These are phyloP conservation scores for Mortierella sp. DNA, from an alignment of 371 early-diverging fungal species.

Conservation along the genomic window DNA sequence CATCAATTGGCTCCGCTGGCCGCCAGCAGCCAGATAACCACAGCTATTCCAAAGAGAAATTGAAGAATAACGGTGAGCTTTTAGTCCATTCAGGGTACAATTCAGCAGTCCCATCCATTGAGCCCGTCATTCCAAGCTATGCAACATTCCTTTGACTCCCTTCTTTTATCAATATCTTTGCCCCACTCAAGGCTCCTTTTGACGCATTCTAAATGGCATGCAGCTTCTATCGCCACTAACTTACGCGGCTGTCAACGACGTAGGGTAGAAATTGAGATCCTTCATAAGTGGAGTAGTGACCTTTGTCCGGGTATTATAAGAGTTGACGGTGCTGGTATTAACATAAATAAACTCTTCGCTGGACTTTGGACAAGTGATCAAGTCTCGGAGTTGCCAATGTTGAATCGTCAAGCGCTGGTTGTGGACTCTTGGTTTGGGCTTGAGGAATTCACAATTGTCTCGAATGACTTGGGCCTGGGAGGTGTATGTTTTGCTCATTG, in stretches of 20 bases:
- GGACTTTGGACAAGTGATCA: slow-evolving; percentile 77
- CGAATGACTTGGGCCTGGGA: slow-evolving; percentile 42
- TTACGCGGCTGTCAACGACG: slow-evolving; percentile 65
- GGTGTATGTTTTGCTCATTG: slow-evolving; percentile 23
- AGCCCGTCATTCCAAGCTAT: background rate
- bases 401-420: slow-evolving; percentile 71
- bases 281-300: slow-evolving; percentile 65
- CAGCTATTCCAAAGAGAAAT: slow-evolving; percentile 47
- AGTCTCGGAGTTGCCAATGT: slow-evolving; percentile 93
- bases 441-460: slow-evolving; percentile 58
- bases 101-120: slow-evolving; percentile 14
- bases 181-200: too few relatives aligned
- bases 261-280: slow-evolving; percentile 84
- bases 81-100: background rate
- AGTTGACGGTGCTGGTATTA: slow-evolving; percentile 67
- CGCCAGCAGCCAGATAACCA: slow-evolving; percentile 92
- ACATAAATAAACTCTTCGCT: slow-evolving; percentile 72
- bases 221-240: background rate
- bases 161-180: background rate
- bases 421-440: slow-evolving; percentile 61
- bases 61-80: slow-evolving; percentile 6
- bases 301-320: slow-evolving; percentile 73
- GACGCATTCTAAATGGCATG: too few relatives aligned
- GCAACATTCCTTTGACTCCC: slow-evolving; percentile 4
- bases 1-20: slow-evolving; percentile 88